Conservation (phyloP, 345 rosid species). For the Citrus cavaleriei region DNA sequence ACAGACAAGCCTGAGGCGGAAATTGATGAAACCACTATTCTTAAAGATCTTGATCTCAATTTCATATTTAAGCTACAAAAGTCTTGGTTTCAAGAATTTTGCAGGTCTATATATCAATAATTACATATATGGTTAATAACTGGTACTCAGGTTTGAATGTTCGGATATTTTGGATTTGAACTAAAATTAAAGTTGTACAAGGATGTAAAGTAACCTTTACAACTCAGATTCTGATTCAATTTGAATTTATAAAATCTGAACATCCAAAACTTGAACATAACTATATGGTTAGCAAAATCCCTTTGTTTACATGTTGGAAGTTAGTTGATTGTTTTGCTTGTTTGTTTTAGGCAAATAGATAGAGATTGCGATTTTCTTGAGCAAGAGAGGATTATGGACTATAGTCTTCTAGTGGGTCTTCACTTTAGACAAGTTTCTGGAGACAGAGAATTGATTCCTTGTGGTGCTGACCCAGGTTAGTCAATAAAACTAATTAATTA, state of each 20-base stretch:
- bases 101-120: constrained; percentile 35
- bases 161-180: no score
- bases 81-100: constrained; percentile 83
- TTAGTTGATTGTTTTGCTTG: not conserved
- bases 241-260: no score
- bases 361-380: constrained; percentile 91
- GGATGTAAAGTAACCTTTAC: no score
- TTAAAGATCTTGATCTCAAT: constrained; percentile 87
- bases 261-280: no score
- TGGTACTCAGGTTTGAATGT: no score
- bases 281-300: no score
- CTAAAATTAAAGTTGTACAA: no score
- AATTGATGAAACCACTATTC: constrained; percentile 71
- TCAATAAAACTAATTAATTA: constrained; percentile 16
- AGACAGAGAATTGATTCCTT: constrained; percentile 69
- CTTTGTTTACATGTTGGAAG: not conserved
- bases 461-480: constrained; percentile 41
- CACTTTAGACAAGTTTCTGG: constrained; percentile 72
- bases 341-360: constrained; percentile 68
- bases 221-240: no score
- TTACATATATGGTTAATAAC: no score
- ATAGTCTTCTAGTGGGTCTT: constrained; percentile 90
- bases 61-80: constrained; percentile 77
- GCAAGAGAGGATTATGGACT: constrained; percentile 96
- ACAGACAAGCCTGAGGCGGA: constrained; percentile 82